phyloP scores from a whole-genome alignment of 2,329 filamentous ascomycete species.

The Sclerotiophoma versabilis region DNA sequence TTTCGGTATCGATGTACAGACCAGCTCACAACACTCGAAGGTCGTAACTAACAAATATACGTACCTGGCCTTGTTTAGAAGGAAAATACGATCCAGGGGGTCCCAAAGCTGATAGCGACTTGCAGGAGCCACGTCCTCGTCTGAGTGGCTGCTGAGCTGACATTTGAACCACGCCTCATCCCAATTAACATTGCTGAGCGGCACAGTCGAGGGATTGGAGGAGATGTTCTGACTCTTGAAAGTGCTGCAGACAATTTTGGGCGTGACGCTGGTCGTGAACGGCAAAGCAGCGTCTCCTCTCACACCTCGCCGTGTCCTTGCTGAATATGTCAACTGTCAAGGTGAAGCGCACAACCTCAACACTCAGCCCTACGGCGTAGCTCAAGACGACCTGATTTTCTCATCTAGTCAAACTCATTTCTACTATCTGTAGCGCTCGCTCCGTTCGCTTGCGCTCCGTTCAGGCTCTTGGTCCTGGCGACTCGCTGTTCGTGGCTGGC shows the following conservation, averaged over 20 bases:
- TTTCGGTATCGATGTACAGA: not conserved
- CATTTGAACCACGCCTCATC: conserved; percentile 15
- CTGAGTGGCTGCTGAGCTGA: conserved; percentile 22
- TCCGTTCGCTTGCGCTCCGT: not conserved
- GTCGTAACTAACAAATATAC: conserved; percentile 11
- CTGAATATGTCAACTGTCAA: not conserved
- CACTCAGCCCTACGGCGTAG: not conserved
- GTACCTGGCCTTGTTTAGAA: not conserved
- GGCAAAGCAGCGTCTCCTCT: conserved; percentile 8
- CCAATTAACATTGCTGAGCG: conserved; percentile 3
- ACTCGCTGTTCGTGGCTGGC: not conserved
- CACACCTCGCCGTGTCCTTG: not conserved
- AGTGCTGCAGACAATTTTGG: not conserved
- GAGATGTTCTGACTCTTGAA: not conserved
- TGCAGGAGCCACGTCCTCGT: conserved; percentile 13
- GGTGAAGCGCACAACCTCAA: not conserved
- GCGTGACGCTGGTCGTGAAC: conserved; percentile 1
- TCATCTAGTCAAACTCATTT: not conserved
- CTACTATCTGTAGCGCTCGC: not conserved
- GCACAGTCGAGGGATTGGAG: conserved; percentile 2
- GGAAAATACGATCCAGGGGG: conserved; percentile 3
- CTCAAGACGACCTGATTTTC: not conserved
- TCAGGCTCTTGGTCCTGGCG: not conserved
- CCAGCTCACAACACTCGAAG: not conserved
- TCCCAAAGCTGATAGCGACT: conserved; percentile 20